Evolutionary conservation across 129 eudicot species (phyloP).

Genomic region (Sambucus nigra): DNA sequence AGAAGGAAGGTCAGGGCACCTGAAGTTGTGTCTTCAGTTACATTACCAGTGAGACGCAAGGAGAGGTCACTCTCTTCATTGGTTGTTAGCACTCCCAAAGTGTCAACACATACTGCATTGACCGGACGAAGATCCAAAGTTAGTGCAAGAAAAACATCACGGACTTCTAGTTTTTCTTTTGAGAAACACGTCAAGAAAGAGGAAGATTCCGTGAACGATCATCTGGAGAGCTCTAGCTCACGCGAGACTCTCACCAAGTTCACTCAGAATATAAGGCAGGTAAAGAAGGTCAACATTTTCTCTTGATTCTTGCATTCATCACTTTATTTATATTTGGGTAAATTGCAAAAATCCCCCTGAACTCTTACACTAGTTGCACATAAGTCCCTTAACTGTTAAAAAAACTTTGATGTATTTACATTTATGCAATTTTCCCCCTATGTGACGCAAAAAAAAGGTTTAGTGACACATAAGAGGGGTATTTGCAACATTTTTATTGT

Average conservation of each 20-base stretch:
- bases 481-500: neutral
- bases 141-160: slow-evolving; percentile 41
- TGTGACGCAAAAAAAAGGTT: too few species aligned
- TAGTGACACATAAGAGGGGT: too few species aligned
- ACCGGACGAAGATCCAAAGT: slow-evolving; percentile 71
- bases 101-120: slow-evolving; percentile 48
- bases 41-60: slow-evolving; percentile 60
- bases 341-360: too few species aligned
- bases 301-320: neutral
- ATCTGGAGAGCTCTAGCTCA: slow-evolving; percentile 55
- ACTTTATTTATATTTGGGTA: slow-evolving; percentile 1
- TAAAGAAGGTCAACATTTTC: slow-evolving; percentile 13
- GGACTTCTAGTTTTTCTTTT: slow-evolving; percentile 42
- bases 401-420: neutral
- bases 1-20: slow-evolving; percentile 44
- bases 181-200: slow-evolving; percentile 56
- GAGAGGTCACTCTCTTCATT: slow-evolving; percentile 82
- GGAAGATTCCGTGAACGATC: slow-evolving; percentile 48
- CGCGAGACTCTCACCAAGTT: slow-evolving; percentile 42
- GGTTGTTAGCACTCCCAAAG: slow-evolving; percentile 67
- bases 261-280: slow-evolving; percentile 51
- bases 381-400: neutral
- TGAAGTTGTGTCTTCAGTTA: slow-evolving; percentile 34
- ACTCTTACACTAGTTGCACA: neutral
- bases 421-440: too few species aligned